Conservation (phyloP, 192 early-diverging fungal genomes). For the Dispira simplex region DNA sequence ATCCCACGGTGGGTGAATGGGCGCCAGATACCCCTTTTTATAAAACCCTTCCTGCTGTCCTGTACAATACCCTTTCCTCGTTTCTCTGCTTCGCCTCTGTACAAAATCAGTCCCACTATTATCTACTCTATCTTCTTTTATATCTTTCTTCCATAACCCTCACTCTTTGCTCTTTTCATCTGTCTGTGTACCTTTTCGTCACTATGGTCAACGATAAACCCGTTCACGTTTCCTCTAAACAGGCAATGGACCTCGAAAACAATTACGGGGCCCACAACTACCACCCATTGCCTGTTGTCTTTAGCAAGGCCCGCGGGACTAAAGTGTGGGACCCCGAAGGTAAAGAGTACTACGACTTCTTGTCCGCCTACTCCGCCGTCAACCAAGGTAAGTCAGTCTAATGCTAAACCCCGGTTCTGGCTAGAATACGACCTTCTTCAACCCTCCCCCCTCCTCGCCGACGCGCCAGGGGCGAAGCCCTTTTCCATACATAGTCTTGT, state of each 20-base stretch:
- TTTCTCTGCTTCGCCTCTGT: no score
- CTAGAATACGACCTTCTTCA: neutral
- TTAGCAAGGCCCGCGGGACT: slow-evolving; percentile 73
- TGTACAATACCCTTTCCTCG: no score
- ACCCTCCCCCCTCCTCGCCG: neutral
- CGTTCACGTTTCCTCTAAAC: slow-evolving; percentile 10
- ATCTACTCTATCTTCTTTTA: no score
- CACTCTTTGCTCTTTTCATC: no score
- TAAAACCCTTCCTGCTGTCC: no score
- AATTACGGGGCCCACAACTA: slow-evolving; percentile 95
- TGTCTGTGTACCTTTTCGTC: neutral
- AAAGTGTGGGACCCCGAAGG: slow-evolving; percentile 93
- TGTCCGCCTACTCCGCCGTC: slow-evolving; percentile 63
- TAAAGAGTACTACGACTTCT: slow-evolving; percentile 59
- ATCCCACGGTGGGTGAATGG: no score
- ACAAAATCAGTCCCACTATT: no score
- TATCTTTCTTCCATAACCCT: no score
- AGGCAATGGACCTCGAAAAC: slow-evolving; percentile 65
- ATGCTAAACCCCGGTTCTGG: neutral
- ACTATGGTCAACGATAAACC: neutral
- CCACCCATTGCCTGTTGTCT: slow-evolving; percentile 92
- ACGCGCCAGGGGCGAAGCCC: no score
- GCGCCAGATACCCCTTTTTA: no score
- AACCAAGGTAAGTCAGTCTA: slow-evolving; percentile 38
- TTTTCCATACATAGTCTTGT: no score